Percentiles rank a stretch among this genome's conserved stretches.
Conservation (phyloP, 2,329 filamentous ascomycete genomes). For the Amauroascus niger region DNA sequence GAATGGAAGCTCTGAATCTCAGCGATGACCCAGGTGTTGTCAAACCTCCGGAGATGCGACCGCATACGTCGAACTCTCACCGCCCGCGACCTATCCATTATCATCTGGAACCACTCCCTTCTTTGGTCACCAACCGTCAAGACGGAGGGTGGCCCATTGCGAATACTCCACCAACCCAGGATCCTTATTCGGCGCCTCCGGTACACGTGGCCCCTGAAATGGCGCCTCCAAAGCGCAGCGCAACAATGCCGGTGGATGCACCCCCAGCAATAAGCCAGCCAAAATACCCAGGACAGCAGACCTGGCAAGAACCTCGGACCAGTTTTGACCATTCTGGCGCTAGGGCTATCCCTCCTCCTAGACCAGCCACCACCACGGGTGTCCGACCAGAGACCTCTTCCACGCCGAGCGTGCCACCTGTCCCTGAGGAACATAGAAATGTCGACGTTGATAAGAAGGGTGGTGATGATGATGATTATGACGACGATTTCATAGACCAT, state of each 20-base stretch:
- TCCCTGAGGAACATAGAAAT: conserved; percentile 8
- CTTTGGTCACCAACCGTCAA: conserved; percentile 6
- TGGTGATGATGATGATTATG: conserved; percentile 22
- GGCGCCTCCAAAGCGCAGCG: conserved; percentile 28
- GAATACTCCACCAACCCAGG: background rate
- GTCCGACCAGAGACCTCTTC: conserved; percentile 16
- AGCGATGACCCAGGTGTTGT: conserved; percentile 24
- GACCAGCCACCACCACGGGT: conserved; percentile 24
- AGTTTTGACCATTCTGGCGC: conserved; percentile 10
- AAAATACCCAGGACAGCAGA: conserved; percentile 30
- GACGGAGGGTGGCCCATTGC: background rate
- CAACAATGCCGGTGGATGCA: conserved; percentile 28
- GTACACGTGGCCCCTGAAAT: conserved; percentile 23
- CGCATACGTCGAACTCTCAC: conserved; percentile 34
- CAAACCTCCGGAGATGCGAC: conserved; percentile 22
- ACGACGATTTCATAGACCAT: conserved; percentile 40
- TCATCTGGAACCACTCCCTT: conserved; percentile 14
- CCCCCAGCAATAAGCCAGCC: conserved; percentile 18
- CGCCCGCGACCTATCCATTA: conserved; percentile 26
- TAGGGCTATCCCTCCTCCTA: conserved; percentile 19
- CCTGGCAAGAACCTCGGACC: conserved; percentile 27
- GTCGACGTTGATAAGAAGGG: background rate
- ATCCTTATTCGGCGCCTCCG: conserved; percentile 4
- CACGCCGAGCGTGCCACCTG: conserved; percentile 2
- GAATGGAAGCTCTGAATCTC: conserved; percentile 34